phyloP scores from a whole-genome alignment of 208 protist species.

The Angomonas ambiguus region DNA sequence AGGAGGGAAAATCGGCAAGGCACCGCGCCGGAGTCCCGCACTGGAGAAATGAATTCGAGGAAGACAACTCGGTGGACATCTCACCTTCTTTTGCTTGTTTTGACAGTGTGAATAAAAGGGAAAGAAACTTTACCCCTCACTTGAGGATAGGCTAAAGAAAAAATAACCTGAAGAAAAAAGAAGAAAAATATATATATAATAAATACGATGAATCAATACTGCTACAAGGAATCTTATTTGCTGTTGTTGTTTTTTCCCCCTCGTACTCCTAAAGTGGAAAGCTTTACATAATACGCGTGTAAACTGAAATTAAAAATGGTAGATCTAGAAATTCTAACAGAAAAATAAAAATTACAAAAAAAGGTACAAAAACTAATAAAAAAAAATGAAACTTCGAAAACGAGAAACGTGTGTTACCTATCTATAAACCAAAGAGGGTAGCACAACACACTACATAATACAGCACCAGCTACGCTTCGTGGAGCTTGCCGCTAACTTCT shows the following conservation, averaged over 20 bases:
- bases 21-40: no score
- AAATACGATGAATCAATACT: neutral
- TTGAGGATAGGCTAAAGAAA: neutral
- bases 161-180: neutral
- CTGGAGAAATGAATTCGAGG: neutral
- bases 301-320: slow-evolving; percentile 9
- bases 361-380: slow-evolving; percentile 6
- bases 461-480: neutral
- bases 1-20: slow-evolving; percentile 6
- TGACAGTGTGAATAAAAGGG: neutral
- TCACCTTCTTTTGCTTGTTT: no score
- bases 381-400: neutral
- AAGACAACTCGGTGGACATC: no score
- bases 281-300: neutral
- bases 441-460: neutral
- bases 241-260: neutral
- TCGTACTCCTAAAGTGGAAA: neutral
- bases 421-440: neutral
- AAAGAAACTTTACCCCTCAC: slow-evolving; percentile 7
- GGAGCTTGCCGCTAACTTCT: neutral
- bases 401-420: neutral
- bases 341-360: neutral
- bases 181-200: slow-evolving; percentile 1
- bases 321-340: slow-evolving; percentile 1
- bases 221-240: slow-evolving; percentile 1